Conservation (phyloP, 139 green algal genomes). For the Chlorella sp. region DNA sequence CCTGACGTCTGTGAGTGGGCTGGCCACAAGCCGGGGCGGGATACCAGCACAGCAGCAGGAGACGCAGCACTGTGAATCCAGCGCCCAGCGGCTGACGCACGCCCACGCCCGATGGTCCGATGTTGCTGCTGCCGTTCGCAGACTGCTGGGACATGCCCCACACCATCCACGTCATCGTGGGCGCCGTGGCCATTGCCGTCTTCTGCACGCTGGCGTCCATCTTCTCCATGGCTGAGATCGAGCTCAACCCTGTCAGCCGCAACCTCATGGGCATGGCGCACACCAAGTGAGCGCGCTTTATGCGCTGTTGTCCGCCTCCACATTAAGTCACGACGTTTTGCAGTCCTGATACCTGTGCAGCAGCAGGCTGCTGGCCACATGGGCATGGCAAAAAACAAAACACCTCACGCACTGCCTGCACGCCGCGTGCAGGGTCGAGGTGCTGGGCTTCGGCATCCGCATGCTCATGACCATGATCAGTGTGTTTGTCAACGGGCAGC, state of each 20-base stretch:
- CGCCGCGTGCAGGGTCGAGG: constrained; percentile 3
- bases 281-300: not conserved
- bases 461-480: constrained; percentile 2
- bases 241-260: not conserved
- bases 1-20: not conserved
- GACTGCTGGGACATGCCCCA: constrained; percentile 6
- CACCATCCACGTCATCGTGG: constrained; percentile 1
- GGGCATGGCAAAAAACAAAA: too few relatives aligned
- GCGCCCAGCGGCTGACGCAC: too few relatives aligned
- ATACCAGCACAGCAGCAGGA: too few relatives aligned
- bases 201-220: not conserved
- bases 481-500: constrained; percentile 5
- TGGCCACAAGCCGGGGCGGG: too few relatives aligned
- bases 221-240: not conserved
- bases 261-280: not conserved
- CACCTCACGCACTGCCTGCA: too few relatives aligned
- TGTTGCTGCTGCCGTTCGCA: not conserved
- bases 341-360: not conserved
- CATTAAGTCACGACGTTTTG: too few relatives aligned
- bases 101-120: too few relatives aligned
- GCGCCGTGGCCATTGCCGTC: not conserved
- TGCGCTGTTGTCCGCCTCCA: too few relatives aligned
- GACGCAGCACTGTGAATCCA: too few relatives aligned
- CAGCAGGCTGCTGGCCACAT: too few relatives aligned
- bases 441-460: constrained; percentile 8